Conservation (phyloP, 495 filamentous ascomycete species). For the Lineolata rhizophorae region DNA sequence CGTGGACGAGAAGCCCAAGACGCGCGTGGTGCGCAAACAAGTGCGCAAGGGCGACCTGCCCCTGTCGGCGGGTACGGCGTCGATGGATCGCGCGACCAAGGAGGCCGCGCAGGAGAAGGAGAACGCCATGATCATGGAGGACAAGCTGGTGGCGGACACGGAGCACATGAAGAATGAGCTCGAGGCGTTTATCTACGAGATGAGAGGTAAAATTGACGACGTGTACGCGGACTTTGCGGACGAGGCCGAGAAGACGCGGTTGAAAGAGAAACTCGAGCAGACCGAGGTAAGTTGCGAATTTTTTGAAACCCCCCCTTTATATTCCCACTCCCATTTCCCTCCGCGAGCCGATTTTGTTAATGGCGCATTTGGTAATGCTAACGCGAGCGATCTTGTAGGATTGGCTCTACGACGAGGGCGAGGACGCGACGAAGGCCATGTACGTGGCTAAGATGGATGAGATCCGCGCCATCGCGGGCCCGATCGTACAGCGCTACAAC, state of each 20-base stretch:
- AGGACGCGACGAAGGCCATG: slow-evolving; percentile 79
- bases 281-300: slow-evolving; percentile 66
- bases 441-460: slow-evolving; percentile 93
- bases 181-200: slow-evolving; percentile 89
- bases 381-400: slow-evolving; percentile 31
- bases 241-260: slow-evolving; percentile 66
- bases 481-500: slow-evolving; percentile 82
- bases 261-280: slow-evolving; percentile 55
- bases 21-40: slow-evolving; percentile 97
- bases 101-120: slow-evolving; percentile 54
- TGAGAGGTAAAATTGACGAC: slow-evolving; percentile 69
- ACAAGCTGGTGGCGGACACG: slow-evolving; percentile 95
- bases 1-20: slow-evolving; percentile 83
- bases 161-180: slow-evolving; percentile 99
- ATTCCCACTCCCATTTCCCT: slow-evolving; percentile 4
- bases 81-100: slow-evolving; percentile 48
- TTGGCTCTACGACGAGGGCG: slow-evolving; percentile 96
- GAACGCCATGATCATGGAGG: slow-evolving; percentile 80
- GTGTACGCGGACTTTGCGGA: slow-evolving; percentile 70
- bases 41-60: slow-evolving; percentile 93
- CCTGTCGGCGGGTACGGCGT: slow-evolving; percentile 59
- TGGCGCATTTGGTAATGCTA: slow-evolving; percentile 5
- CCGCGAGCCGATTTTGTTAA: too few relatives aligned
- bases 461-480: slow-evolving; percentile 73
- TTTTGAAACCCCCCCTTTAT: too few relatives aligned